Conservation (phyloP, 1,139 yeast species). For the Magnusiomyces fungicola region DNA sequence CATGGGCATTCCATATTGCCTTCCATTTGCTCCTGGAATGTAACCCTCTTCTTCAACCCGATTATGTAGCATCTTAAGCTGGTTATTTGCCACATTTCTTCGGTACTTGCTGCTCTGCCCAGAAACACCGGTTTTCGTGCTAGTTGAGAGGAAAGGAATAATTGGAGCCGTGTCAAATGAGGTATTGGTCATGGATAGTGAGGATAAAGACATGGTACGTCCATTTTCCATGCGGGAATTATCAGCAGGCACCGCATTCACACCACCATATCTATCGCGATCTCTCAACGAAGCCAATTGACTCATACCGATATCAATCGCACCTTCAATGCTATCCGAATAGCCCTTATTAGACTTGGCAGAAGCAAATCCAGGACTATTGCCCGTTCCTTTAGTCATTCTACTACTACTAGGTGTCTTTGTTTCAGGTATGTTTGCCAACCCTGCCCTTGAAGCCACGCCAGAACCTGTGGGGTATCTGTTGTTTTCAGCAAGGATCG, state of each 20-base stretch:
- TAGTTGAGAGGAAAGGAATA: not conserved
- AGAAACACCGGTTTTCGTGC: not conserved
- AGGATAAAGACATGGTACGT: conserved; percentile 1
- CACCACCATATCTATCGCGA: not conserved
- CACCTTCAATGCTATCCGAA: too few species aligned
- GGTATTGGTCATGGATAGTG: not conserved
- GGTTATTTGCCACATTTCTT: not conserved
- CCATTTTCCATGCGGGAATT: not conserved
- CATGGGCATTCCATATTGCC: not conserved
- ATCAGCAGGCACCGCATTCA: not conserved
- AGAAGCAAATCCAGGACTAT: too few species aligned
- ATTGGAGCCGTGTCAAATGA: conserved; percentile 5
- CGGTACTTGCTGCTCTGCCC: conserved; percentile 1
- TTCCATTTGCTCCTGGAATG: not conserved
- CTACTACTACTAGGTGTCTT: too few species aligned
- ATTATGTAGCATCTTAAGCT: not conserved
- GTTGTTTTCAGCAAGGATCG: too few species aligned
- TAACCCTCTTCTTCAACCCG: not conserved
- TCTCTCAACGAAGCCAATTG: conserved; percentile 3
- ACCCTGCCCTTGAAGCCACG: too few species aligned
- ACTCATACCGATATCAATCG: conserved; percentile 1
- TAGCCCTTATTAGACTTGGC: too few species aligned
- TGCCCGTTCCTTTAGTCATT: too few species aligned
- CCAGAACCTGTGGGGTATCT: too few species aligned
- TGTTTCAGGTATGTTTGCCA: too few species aligned